A percentile compares a stretch with the other conserved stretches of the same genome.
These are phyloP conservation scores for Diaporthe helianthi DNA, from an alignment of 2,329 filamentous ascomycete species.

Conservation along the genomic window DNA sequence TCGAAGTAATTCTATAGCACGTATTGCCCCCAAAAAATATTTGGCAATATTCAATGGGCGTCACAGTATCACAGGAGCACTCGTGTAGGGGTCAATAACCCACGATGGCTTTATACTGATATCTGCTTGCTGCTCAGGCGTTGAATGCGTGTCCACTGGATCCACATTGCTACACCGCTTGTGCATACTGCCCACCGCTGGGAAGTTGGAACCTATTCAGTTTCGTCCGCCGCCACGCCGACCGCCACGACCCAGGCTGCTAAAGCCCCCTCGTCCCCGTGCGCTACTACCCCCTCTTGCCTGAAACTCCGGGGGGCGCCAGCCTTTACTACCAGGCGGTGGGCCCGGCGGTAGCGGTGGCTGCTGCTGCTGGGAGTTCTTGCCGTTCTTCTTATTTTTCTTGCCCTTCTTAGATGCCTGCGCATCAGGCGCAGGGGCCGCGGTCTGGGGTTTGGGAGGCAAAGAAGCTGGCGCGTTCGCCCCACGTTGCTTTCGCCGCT, in stretches of 20 bases:
- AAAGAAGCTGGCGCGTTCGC: slow-evolving; percentile 1
- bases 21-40: too few species aligned
- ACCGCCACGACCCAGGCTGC: slow-evolving; percentile 29
- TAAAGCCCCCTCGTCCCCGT: slow-evolving; percentile 32
- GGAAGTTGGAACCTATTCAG: background rate
- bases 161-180: background rate
- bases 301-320: slow-evolving; percentile 23
- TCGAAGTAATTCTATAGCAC: background rate
- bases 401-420: slow-evolving; percentile 28
- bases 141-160: background rate
- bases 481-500: slow-evolving; percentile 22
- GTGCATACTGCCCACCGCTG: background rate
- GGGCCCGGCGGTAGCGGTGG: slow-evolving; percentile 22
- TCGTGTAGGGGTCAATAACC: background rate
- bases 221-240: slow-evolving; percentile 15
- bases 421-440: background rate
- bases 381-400: slow-evolving; percentile 15
- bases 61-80: background rate
- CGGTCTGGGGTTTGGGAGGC: slow-evolving; percentile 22
- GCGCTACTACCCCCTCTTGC: slow-evolving; percentile 5
- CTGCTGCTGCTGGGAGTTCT: slow-evolving; percentile 18
- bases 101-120: background rate
- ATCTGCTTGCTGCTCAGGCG: background rate
- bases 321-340: background rate
- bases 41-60: background rate